These are phyloP conservation scores for Ogataea naganishii DNA, from an alignment of 805 yeast genomes.

Conservation along the genomic window DNA sequence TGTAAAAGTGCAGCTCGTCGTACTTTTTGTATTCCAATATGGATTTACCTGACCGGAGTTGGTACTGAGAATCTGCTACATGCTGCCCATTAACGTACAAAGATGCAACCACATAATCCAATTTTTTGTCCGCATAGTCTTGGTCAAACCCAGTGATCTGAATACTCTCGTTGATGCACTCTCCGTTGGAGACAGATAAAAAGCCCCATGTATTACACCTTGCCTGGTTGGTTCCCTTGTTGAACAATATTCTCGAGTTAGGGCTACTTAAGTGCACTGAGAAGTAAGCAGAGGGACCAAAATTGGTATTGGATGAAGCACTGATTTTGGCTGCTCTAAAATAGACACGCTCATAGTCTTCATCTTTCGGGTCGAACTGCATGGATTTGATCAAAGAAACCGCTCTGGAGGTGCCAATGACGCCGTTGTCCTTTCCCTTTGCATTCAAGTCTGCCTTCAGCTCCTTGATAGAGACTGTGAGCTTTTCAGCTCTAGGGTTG, in stretches of 20 bases:
- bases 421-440: constrained; percentile 15
- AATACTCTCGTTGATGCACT: constrained; percentile 63
- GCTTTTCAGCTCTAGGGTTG: constrained; percentile 69
- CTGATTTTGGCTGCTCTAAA: constrained; percentile 45
- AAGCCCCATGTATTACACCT: constrained; percentile 55
- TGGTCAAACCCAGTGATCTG: constrained; percentile 51
- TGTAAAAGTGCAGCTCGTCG: constrained; percentile 32
- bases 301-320: constrained; percentile 10
- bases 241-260: constrained; percentile 42
- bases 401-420: constrained; percentile 33
- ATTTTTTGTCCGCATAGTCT: constrained; percentile 29
- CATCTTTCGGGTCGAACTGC: constrained; percentile 54
- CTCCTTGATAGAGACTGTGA: constrained; percentile 67
- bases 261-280: constrained; percentile 48
- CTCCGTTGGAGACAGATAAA: constrained; percentile 63
- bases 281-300: constrained; percentile 30
- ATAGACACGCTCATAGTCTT: constrained; percentile 52
- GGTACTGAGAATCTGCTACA: constrained; percentile 49
- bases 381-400: constrained; percentile 59
- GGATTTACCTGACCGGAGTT: constrained; percentile 19
- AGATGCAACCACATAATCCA: constrained; percentile 46
- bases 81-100: constrained; percentile 57
- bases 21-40: constrained; percentile 34
- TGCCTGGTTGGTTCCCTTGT: constrained; percentile 60
- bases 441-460: constrained; percentile 36